Conservation (phyloP, 345 rosid genomes). For the Eucalyptus lansdowneana region DNA sequence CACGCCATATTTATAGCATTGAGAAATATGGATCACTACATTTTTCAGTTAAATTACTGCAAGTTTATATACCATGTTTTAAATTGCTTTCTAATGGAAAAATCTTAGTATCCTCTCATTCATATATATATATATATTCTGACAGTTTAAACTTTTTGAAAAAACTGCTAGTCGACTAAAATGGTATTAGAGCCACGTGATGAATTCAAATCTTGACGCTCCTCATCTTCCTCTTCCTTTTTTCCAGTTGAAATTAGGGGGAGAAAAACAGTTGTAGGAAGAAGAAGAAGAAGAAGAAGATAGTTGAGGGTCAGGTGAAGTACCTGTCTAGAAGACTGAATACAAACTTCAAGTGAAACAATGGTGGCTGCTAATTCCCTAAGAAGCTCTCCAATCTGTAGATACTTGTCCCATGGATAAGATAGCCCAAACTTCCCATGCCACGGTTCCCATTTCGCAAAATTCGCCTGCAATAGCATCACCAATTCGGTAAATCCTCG, state of each 20-base stretch:
- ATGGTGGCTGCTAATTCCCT: conserved; percentile 28
- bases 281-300: neutral
- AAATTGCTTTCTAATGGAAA: neutral
- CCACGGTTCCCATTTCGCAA: conserved; percentile 97
- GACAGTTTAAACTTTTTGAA: neutral
- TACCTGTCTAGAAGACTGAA: conserved; percentile 29
- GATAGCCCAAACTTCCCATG: conserved; percentile 70
- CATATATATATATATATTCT: too few species aligned
- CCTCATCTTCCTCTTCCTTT: neutral
- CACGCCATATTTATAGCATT: neutral
- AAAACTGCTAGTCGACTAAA: too few species aligned
- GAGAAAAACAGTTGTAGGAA: neutral
- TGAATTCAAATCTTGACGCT: neutral
- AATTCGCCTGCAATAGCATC: conserved; percentile 33
- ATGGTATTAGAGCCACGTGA: neutral
- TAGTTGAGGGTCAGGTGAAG: neutral
- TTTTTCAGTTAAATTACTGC: neutral
- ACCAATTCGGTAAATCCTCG: neutral
- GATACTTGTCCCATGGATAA: conserved; percentile 73
- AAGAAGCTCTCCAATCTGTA: conserved; percentile 46
- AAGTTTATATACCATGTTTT: neutral
- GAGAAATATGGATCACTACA: neutral
- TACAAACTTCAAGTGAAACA: conserved; percentile 25
- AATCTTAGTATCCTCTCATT: neutral
- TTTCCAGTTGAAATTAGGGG: neutral